Evolutionary conservation across 306 rosid species (phyloP).

Genomic region (Canavalia gladiata): DNA sequence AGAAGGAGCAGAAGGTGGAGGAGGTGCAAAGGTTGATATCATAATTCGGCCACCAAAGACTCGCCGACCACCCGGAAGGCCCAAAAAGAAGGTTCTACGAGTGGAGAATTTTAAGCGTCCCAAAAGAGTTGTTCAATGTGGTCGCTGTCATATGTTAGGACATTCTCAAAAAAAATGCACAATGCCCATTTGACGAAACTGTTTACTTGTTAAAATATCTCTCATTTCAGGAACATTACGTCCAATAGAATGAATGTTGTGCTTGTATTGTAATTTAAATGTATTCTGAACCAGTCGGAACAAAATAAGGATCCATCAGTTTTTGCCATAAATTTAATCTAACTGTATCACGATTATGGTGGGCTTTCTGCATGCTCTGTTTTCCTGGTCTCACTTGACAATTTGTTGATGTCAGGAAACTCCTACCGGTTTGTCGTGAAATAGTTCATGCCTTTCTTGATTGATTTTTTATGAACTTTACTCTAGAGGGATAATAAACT

Average conservation of each 20-base stretch:
- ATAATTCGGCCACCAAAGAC: conserved; percentile 86
- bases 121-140: conserved; percentile 94
- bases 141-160: conserved; percentile 98
- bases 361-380: conserved; percentile 37
- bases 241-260: conserved; percentile 61
- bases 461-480: neutral
- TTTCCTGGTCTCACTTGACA: conserved; percentile 28
- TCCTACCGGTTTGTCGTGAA: conserved; percentile 13
- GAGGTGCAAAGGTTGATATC: conserved; percentile 73
- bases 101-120: conserved; percentile 97
- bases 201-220: conserved; percentile 55
- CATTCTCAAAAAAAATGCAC: conserved; percentile 99
- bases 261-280: conserved; percentile 66
- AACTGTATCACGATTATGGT: conserved; percentile 24
- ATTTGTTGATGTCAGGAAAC: conserved; percentile 26
- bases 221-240: conserved; percentile 43
- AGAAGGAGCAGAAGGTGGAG: conserved; percentile 86
- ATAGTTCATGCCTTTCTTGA: conserved; percentile 2
- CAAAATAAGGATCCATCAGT: conserved; percentile 53
- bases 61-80: conserved; percentile 97
- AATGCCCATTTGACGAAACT: conserved; percentile 67
- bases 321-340: conserved; percentile 47
- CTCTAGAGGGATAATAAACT: neutral
- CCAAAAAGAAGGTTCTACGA: conserved; percentile 90
- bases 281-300: conserved; percentile 61